phyloP scores from a whole-genome alignment of 345 rosid genomes.

The Xanthoceras sorbifolium region DNA sequence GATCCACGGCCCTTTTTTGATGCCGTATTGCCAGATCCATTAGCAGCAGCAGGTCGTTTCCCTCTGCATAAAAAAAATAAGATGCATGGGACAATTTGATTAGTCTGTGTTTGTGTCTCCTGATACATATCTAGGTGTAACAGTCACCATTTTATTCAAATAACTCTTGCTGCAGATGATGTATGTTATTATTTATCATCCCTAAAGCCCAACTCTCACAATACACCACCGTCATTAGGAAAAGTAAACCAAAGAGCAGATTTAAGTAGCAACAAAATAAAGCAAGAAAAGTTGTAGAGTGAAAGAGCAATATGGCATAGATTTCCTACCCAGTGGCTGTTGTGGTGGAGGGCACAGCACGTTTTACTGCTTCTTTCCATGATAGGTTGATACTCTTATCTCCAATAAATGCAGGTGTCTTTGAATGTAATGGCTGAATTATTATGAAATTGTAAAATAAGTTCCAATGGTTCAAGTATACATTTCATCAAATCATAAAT shows the following conservation, averaged over 20 bases:
- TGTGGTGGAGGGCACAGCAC: constrained; percentile 51
- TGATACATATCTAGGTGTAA: neutral
- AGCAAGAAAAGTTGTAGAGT: neutral
- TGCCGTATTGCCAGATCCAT: constrained; percentile 50
- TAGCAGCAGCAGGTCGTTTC: constrained; percentile 68
- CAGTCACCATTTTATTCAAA: neutral
- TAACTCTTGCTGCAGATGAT: neutral
- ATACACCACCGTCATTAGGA: neutral
- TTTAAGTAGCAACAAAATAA: neutral
- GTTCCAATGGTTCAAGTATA: constrained; percentile 6
- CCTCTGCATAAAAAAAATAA: constrained; percentile 46
- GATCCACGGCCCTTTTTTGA: constrained; percentile 73
- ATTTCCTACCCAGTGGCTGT: constrained; percentile 58
- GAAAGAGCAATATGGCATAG: neutral
- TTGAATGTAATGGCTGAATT: constrained; percentile 77
- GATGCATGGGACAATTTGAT: neutral
- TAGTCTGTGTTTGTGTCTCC: neutral
- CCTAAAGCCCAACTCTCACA: neutral
- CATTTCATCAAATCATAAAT: constrained; percentile 23
- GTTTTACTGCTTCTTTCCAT: constrained; percentile 83
- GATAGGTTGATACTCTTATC: constrained; percentile 83
- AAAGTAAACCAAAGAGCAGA: neutral
- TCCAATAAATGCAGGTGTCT: constrained; percentile 81
- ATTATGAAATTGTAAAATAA: constrained; percentile 16
- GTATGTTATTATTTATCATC: neutral